phyloP scores from a whole-genome alignment of 2,329 filamentous ascomycete species.

The Microdochium paspali region DNA sequence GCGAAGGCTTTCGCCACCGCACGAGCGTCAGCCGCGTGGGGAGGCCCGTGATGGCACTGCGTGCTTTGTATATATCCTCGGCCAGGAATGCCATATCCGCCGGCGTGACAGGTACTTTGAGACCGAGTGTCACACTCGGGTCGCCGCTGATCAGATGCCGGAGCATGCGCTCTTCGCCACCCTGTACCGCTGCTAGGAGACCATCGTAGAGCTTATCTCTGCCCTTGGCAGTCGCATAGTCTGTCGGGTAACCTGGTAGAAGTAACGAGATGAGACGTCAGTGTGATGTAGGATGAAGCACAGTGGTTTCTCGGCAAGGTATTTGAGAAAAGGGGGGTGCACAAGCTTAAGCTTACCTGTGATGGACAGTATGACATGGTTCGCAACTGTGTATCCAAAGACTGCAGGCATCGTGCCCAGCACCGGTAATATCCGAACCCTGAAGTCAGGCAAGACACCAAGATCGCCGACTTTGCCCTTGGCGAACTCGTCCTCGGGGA shows the following conservation, averaged over 20 bases:
- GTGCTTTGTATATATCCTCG: constrained; percentile 80
- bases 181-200: constrained; percentile 67
- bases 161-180: constrained; percentile 67
- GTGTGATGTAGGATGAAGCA: background rate
- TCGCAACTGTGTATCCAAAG: constrained; percentile 85
- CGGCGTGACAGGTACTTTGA: constrained; percentile 69
- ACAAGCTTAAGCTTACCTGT: constrained; percentile 24
- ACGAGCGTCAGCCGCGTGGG: constrained; percentile 70
- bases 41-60: constrained; percentile 75
- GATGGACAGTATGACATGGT: constrained; percentile 81
- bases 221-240: constrained; percentile 72
- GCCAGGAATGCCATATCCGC: constrained; percentile 81
- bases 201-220: constrained; percentile 89
- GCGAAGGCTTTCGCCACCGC: constrained; percentile 63
- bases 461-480: constrained; percentile 83
- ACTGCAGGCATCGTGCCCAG: constrained; percentile 95
- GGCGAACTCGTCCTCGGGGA: constrained; percentile 77
- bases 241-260: constrained; percentile 65
- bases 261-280: constrained; percentile 1
- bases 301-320: background rate
- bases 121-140: constrained; percentile 48
- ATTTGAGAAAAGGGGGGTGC: background rate
- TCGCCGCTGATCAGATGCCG: constrained; percentile 37
- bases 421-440: constrained; percentile 89
- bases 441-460: constrained; percentile 82